Base-by-base conservation (phyloP, 2,329 filamentous ascomycete species). In the Aspergillus ochraceus region DNA sequence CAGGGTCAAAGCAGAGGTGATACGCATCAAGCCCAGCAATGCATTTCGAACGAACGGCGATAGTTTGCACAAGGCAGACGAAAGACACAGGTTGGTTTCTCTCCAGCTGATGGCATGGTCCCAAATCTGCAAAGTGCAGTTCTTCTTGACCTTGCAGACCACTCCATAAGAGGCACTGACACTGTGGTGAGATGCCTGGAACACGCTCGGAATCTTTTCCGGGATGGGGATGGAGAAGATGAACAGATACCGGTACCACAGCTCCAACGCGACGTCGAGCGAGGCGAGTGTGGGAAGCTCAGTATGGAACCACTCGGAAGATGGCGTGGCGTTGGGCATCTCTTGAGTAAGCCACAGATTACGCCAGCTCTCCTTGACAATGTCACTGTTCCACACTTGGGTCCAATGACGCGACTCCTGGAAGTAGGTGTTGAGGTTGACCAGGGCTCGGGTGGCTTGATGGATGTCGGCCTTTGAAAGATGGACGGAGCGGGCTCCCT, bases 51-150 rank as follows among this genome's bases (percentile, higher is more conserved):
- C 80, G 6, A 81, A 81, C 0, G 81, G 76, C 1, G 81, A 77
- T 3, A 82, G 74, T 52, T 79, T 78, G 68, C 78, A 82, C 54
- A 83, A 74, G 0, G 81, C 80, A 2, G 81, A 81, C 6, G 79
- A 81, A 39, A 82, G 75, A 64, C 79, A 81, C 39, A 82, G 75
- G 53, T 80, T 81, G 52, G 77, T 83, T 66, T 87, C 84, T 61
- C 85, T 77, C 84, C 84, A 87, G 49, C 81, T 83, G 62, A 88
- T 87, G 19, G 83, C 83, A 68, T 88, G 85, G 64, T 88, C 85
- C 85, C 85, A 88, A 59, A 88, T 85, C 63, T 86, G 84, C 32
- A 87, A 78, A 0, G 83, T 86, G 59, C 83, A 85, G 58, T 82
- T 81, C 26, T 83, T 79, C 71, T 85, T 85, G 64, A 87, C 77